Evolutionary conservation across 441 rosid species (phyloP).

Genomic region (Syzygium syzygioides): DNA sequence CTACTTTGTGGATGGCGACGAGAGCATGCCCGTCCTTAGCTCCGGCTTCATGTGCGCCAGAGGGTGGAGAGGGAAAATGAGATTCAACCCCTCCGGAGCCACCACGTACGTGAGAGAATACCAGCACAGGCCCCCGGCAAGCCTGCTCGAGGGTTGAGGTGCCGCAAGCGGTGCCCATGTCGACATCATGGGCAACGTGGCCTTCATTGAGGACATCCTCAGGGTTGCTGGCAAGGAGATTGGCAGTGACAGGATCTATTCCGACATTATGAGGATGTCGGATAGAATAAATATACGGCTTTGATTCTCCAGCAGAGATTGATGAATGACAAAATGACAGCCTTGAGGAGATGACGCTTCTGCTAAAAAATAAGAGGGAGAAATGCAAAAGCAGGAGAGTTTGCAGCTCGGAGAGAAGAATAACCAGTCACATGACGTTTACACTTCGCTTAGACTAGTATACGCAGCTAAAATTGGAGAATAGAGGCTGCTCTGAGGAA

Average conservation of each 20-base stretch:
- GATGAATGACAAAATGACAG: background rate
- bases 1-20: slow-evolving; percentile 49
- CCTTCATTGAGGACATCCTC: slow-evolving; percentile 48
- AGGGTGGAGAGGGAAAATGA: slow-evolving; percentile 64
- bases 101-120: slow-evolving; percentile 42
- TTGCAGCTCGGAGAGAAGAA: background rate
- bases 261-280: slow-evolving; percentile 37
- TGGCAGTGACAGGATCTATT: slow-evolving; percentile 49
- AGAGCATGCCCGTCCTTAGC: slow-evolving; percentile 46
- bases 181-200: slow-evolving; percentile 62
- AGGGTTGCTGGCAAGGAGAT: slow-evolving; percentile 42
- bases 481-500: background rate
- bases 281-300: slow-evolving; percentile 37
- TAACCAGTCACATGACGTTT: background rate
- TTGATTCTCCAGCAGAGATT: slow-evolving; percentile 7
- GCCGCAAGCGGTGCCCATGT: slow-evolving; percentile 51
- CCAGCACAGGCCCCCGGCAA: slow-evolving; percentile 35
- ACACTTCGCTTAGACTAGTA: background rate
- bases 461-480: background rate
- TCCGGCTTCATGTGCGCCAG: slow-evolving; percentile 74
- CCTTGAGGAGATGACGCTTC: background rate
- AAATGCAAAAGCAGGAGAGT: background rate
- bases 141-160: slow-evolving; percentile 52
- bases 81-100: slow-evolving; percentile 57
- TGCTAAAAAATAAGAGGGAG: background rate